Evolutionary conservation across 139 green algal species (phyloP), one percentile per base, ranked within the genome.

Genomic region (Volvox reticuliferus): DNA sequence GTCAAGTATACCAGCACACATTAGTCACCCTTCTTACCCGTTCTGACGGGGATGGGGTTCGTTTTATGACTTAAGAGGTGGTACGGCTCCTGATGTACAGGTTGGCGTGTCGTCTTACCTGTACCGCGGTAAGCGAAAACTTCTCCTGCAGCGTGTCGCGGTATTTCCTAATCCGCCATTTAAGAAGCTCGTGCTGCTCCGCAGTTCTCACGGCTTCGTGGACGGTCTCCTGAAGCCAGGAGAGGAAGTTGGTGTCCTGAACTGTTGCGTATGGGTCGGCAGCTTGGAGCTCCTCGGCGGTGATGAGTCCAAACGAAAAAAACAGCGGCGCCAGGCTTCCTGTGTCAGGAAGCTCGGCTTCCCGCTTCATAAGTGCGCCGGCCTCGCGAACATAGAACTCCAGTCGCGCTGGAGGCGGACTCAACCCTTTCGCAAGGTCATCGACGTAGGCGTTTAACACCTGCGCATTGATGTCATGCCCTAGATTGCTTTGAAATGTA

Each of bases 301-400:
- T 95, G 71, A 99, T 97, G 30, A 99, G 94, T 0, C 95, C 96
- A 92, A 99, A 99, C 12, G 97, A 94, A 62, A 93, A 95, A 86
- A 98, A 98, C 12, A 99, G 94, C 0, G 97, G 97, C 12, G 91
- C 94, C 30, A 99, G 93, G 50, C 94, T 97, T 36, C 97, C 97
- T 18, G 88, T 95, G 30, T 93, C 91, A 3, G 93, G 91, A 44
- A 98, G 94, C 86, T 96, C 92, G 0, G 95, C 95, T 33, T 93
- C 79, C 12, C 96, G 83, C 71, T 93, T 92, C 73, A 85, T 76
- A 65, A 97, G 88, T 19, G 78, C 76, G 21, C 65, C 80, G 17
- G 93, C 91, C 24, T 94, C 91, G 63, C 92, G 91, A 1, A 97
- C 93, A 92, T 94, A 97, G 86, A 97, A 97, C 79, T 95, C 93